phyloP scores from a whole-genome alignment of 2,329 filamentous ascomycete species.

The Colletotrichum liaoningense region DNA sequence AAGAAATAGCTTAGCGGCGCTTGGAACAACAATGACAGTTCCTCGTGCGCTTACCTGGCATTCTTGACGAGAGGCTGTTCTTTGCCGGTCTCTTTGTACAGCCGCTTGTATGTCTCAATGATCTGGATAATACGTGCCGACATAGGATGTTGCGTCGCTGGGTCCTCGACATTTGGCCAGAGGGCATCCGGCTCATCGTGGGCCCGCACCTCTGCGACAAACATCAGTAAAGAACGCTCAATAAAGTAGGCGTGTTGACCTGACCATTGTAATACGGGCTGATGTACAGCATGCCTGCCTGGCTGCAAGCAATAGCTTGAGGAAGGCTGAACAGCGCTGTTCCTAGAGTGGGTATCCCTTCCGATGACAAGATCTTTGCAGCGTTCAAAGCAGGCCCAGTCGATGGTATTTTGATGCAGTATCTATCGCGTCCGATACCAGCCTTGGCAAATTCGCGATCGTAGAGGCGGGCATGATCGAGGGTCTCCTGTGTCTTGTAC shows the following conservation, averaged over 20 bases:
- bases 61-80: slow-evolving; percentile 60
- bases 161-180: slow-evolving; percentile 60
- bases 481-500: slow-evolving; percentile 55
- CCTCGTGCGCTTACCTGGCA: slow-evolving; percentile 47
- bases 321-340: slow-evolving; percentile 59
- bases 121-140: slow-evolving; percentile 60
- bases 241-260: slow-evolving; percentile 5
- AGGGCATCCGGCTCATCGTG: slow-evolving; percentile 52
- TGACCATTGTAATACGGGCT: slow-evolving; percentile 62
- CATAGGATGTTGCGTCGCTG: slow-evolving; percentile 59
- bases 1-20: background rate
- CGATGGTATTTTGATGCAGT: slow-evolving; percentile 63
- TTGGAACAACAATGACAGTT: background rate
- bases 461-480: slow-evolving; percentile 59
- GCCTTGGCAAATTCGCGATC: slow-evolving; percentile 57
- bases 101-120: slow-evolving; percentile 56
- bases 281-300: slow-evolving; percentile 59
- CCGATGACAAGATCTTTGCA: slow-evolving; percentile 52
- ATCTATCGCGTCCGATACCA: slow-evolving; percentile 57
- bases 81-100: slow-evolving; percentile 59
- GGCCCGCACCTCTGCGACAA: slow-evolving; percentile 51
- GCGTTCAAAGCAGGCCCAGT: slow-evolving; percentile 60
- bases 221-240: slow-evolving; percentile 8
- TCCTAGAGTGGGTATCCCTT: slow-evolving; percentile 59
- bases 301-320: slow-evolving; percentile 61